phyloP scores from a whole-genome alignment of 768 basidiomycete genomes.

The Mycena pura region DNA sequence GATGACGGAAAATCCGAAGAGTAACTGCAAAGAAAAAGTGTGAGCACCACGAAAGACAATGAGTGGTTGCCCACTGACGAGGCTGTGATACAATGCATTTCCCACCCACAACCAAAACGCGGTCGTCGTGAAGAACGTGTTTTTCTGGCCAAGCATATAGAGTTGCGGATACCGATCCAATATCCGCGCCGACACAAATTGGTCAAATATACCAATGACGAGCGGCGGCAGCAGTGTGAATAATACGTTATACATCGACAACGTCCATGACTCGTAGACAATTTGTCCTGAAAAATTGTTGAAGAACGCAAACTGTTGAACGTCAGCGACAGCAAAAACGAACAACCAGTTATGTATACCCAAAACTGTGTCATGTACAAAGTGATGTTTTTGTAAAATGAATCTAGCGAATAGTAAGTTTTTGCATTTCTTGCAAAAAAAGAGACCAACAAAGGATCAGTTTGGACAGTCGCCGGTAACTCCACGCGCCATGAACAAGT shows the following conservation, averaged over 20 bases:
- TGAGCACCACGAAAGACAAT: not conserved
- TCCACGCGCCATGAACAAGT: slow-evolving; percentile 98
- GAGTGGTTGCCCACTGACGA: slow-evolving; percentile 55
- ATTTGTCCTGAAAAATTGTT: slow-evolving; percentile 99
- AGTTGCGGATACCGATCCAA: slow-evolving; percentile 97
- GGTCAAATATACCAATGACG: slow-evolving; percentile 98
- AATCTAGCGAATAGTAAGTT: slow-evolving; percentile 59
- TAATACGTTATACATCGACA: slow-evolving; percentile 95
- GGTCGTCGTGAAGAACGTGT: slow-evolving; percentile 90
- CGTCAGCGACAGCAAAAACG: not conserved
- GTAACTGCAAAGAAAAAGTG: slow-evolving; percentile 57
- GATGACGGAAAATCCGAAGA: slow-evolving; percentile 87
- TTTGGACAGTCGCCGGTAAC: slow-evolving; percentile 93
- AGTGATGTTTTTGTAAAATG: slow-evolving; percentile 99
- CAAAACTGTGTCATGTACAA: slow-evolving; percentile 99
- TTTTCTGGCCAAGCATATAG: slow-evolving; percentile 93
- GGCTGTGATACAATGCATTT: slow-evolving; percentile 89
- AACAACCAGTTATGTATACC: slow-evolving; percentile 55
- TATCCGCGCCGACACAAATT: slow-evolving; percentile 96
- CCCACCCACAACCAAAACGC: slow-evolving; percentile 92
- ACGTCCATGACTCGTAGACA: slow-evolving; percentile 98
- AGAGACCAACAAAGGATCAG: slow-evolving; percentile 85
- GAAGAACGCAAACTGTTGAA: slow-evolving; percentile 91
- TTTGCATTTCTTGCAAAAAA: not conserved
- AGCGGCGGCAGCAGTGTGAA: slow-evolving; percentile 96